Evolutionary conservation across 169 alveolate species (phyloP).

Genomic region (Toxoplasma gondii): DNA sequence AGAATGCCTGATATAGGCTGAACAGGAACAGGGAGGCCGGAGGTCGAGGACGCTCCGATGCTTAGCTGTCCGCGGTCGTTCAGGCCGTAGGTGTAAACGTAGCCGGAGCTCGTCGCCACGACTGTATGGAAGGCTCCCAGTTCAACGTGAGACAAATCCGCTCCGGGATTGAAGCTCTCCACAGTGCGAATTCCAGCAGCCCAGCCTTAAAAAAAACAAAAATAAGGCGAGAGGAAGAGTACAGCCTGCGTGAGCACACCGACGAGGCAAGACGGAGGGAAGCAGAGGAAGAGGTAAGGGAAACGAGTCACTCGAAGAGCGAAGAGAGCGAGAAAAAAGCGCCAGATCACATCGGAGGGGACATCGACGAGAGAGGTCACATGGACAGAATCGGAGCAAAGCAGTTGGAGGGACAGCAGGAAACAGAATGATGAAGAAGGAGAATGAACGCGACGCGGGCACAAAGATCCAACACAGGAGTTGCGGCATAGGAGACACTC

Average conservation of each 20-base stretch:
- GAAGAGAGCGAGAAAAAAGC: neutral
- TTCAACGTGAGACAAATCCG: neutral
- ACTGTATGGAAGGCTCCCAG: slow-evolving; percentile 52
- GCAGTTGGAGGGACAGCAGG: no score
- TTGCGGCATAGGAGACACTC: no score
- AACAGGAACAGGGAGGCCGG: slow-evolving; percentile 47
- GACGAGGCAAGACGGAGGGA: neutral
- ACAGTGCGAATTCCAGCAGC: slow-evolving; percentile 1
- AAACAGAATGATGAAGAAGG: no score
- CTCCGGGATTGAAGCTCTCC: slow-evolving; percentile 35
- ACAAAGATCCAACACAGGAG: no score
- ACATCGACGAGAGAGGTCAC: no score
- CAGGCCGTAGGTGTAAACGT: slow-evolving; percentile 52
- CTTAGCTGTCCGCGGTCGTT: slow-evolving; percentile 59
- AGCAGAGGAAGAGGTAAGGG: neutral
- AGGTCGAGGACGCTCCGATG: neutral
- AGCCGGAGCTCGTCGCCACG: slow-evolving; percentile 13
- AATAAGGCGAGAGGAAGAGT: neutral
- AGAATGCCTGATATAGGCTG: slow-evolving; percentile 9
- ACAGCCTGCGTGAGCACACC: neutral
- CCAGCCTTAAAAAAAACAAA: neutral
- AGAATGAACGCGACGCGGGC: no score
- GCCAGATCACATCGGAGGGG: neutral
- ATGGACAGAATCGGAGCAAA: no score
- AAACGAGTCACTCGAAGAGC: neutral